phyloP scores from a whole-genome alignment of 768 basidiomycete species.

The Calocera viscosa region DNA sequence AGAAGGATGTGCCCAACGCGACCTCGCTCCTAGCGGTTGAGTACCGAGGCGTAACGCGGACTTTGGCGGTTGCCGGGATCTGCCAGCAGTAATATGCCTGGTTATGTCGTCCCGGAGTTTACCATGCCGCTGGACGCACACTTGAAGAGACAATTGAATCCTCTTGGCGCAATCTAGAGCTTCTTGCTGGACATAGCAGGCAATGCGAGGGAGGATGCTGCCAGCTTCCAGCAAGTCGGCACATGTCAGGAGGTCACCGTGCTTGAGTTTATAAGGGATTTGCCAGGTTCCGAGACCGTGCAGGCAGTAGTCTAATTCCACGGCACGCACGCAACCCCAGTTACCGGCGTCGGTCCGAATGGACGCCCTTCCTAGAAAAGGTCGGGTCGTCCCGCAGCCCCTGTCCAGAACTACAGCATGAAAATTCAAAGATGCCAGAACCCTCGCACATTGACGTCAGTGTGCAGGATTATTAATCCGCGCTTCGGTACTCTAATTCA shows the following conservation, averaged over 20 bases:
- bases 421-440: not conserved
- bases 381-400: not conserved
- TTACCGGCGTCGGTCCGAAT: not conserved
- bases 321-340: not conserved
- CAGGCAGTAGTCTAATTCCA: not conserved
- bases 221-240: not conserved
- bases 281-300: not conserved
- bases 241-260: not conserved
- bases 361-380: not conserved
- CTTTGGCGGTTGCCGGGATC: not conserved
- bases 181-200: not conserved
- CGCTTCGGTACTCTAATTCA: not conserved
- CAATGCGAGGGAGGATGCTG: not conserved
- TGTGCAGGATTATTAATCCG: not conserved
- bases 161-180: not conserved
- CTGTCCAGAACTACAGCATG: not conserved
- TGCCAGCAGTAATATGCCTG: not conserved
- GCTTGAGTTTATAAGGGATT: not conserved
- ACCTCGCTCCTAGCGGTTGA: not conserved
- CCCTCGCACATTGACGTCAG: not conserved
- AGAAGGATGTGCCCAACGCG: not conserved
- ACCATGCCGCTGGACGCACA: not conserved
- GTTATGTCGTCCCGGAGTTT: not conserved
- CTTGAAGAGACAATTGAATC: not conserved
- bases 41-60: conserved; percentile 9